Evolutionary conservation across 257 asterid genomes (phyloP), one percentile per base, ranked within the genome.

Genomic region (Nicotiana noctiflora): DNA sequence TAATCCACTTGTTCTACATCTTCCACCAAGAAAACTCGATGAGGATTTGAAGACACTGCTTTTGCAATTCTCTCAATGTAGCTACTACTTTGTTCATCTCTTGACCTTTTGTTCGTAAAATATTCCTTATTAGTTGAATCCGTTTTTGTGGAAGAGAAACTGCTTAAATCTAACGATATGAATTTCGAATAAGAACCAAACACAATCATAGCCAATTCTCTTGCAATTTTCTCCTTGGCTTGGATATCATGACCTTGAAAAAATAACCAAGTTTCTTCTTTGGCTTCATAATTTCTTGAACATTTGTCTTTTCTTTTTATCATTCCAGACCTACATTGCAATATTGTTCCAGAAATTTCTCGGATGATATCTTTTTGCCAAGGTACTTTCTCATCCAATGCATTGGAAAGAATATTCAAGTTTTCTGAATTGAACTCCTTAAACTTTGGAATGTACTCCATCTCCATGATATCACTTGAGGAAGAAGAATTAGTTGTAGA

Each of bases 321-420:
- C 95, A 90, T 91, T 19, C 97, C 89, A 0, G 98, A 95, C 79
- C 98, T 83, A 91, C 94, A 93, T 79, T 88, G 94, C 34, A 93
- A 84, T 19, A 95, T 80, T 0, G 95, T 89, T 27, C 89, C 93
- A 0, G 89, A 89, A 3, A 95, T 88, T 9, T 91, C 93, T 0
- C 88, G 86, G 25, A 93, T 87, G 29, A 89, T 81, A 8, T 89
- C 86, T 49, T 77, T 92, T 76, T 92, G 94, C 89, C 90, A 86
- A 7, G 97, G 92, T 7, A 90, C 94, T 62, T 87, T 89, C 57
- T 88, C 86, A 88, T 91, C 95, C 81, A 95, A 79, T 25, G 92
- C 96, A 56, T 88, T 87, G 88, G 96, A 86, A 14, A 95, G 51
- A 27, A 61, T 84, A 8, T 88, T 93, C 29, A 93, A 62, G 75